Percentiles rank a stretch among this genome's conserved stretches.
phyloP scores from a whole-genome alignment of 441 rosid species.

The Raphanus hybrid region DNA sequence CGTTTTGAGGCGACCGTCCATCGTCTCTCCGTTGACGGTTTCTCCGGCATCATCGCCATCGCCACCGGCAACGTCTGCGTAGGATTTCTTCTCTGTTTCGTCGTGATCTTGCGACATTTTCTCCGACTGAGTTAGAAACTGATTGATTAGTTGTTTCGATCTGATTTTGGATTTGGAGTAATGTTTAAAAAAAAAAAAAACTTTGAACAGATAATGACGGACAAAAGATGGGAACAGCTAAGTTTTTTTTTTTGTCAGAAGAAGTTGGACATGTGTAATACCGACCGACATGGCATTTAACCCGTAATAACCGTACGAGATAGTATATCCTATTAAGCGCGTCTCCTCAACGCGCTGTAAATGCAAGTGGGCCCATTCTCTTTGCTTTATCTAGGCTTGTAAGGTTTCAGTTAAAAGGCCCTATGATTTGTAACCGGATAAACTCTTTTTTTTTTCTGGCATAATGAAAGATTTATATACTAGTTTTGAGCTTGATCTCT shows the following conservation, averaged over 20 bases:
- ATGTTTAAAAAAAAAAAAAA: background rate
- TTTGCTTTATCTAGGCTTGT: background rate
- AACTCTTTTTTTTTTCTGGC: no score
- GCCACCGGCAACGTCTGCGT: slow-evolving; percentile 43
- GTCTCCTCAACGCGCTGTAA: no score
- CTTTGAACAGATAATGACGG: slow-evolving; percentile 17
- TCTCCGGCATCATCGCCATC: slow-evolving; percentile 50
- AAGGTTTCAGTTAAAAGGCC: background rate
- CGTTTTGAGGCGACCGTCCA: background rate
- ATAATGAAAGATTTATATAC: no score
- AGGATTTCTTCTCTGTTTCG: slow-evolving; percentile 31
- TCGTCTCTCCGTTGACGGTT: slow-evolving; percentile 25
- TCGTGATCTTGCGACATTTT: slow-evolving; percentile 45
- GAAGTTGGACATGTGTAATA: slow-evolving; percentile 20
- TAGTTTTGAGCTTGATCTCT: no score
- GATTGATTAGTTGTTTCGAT: background rate
- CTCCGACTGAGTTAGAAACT: background rate
- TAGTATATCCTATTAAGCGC: background rate
- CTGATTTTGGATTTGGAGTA: slow-evolving; percentile 7
- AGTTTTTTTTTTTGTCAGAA: background rate
- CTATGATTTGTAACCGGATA: background rate
- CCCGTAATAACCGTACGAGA: slow-evolving; percentile 9
- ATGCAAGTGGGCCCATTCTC: no score
- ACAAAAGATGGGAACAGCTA: slow-evolving; percentile 2
- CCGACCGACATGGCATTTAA: slow-evolving; percentile 12